These are phyloP conservation scores for Rhododendron williamsianum DNA, from an alignment of 148 eudicot genomes.

Conservation along the genomic window DNA sequence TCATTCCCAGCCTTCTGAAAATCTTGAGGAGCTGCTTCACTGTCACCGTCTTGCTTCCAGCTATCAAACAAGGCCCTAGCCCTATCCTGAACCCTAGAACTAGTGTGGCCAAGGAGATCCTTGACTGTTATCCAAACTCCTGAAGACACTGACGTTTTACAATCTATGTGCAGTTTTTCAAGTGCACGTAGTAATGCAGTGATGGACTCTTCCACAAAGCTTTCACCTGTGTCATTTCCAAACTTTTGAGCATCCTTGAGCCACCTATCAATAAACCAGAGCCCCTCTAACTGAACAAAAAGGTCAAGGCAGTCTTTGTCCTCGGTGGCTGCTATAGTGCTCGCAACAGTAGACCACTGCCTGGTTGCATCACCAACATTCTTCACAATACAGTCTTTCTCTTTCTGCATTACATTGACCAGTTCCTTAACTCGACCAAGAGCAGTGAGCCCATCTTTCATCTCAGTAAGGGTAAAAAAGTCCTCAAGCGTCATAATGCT, in stretches of 20 bases:
- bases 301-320: constrained; percentile 78
- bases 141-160: constrained; percentile 38
- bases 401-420: constrained; percentile 54
- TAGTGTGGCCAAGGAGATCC: constrained; percentile 52
- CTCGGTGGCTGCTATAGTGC: constrained; percentile 67
- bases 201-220: constrained; percentile 58
- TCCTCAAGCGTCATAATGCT: constrained; percentile 73
- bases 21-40: constrained; percentile 20
- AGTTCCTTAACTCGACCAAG: constrained; percentile 76
- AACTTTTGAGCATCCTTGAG: constrained; percentile 59
- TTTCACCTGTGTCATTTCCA: constrained; percentile 36
- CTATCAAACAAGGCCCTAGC: constrained; percentile 55
- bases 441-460: constrained; percentile 76
- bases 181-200: constrained; percentile 56
- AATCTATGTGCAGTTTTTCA: constrained; percentile 50
- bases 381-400: constrained; percentile 48
- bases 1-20: constrained; percentile 22
- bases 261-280: constrained; percentile 60
- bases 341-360: constrained; percentile 86
- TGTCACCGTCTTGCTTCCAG: constrained; percentile 39
- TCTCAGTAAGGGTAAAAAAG: constrained; percentile 79
- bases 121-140: constrained; percentile 51
- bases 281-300: constrained; percentile 69
- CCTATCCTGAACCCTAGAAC: constrained; percentile 47
- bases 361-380: constrained; percentile 49